phyloP scores from a whole-genome alignment of 306 rosid species.

The Dryas drummondii region DNA sequence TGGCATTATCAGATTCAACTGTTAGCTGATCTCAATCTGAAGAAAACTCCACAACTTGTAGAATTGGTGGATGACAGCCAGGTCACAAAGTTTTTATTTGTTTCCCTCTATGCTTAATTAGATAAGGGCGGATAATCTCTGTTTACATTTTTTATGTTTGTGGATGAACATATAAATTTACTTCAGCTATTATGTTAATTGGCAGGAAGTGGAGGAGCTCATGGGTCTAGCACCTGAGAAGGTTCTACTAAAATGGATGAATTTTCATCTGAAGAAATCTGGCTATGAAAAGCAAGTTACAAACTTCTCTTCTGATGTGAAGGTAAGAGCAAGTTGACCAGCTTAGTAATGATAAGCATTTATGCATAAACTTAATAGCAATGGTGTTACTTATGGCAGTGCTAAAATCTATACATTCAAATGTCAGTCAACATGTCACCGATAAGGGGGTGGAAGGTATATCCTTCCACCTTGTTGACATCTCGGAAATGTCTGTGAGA shows the following conservation, averaged over 20 bases:
- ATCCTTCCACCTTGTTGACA: background rate
- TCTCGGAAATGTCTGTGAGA: too few relatives aligned
- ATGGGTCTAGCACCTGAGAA: conserved; percentile 89
- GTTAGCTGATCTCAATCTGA: conserved; percentile 92
- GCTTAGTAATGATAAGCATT: conserved; percentile 22
- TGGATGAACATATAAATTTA: conserved; percentile 9
- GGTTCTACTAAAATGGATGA: conserved; percentile 97
- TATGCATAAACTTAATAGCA: background rate
- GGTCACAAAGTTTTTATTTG: conserved; percentile 40
- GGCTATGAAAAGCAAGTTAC: conserved; percentile 95
- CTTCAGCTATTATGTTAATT: conserved; percentile 18
- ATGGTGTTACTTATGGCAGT: background rate
- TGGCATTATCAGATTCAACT: conserved; percentile 74
- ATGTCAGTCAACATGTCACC: background rate
- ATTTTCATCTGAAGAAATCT: conserved; percentile 89
- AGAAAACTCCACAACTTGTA: conserved; percentile 97
- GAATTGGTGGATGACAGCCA: conserved; percentile 93
- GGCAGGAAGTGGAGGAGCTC: conserved; percentile 98
- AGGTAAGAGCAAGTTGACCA: conserved; percentile 51
- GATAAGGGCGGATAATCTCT: conserved; percentile 19
- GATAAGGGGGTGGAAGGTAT: too few relatives aligned
- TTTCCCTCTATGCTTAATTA: conserved; percentile 17
- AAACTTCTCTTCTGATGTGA: conserved; percentile 91
- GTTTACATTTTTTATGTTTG: background rate
- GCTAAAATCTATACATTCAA: background rate